Conservation (phyloP, 73 alveolate genomes). For the Symbiodinium pilosum region DNA sequence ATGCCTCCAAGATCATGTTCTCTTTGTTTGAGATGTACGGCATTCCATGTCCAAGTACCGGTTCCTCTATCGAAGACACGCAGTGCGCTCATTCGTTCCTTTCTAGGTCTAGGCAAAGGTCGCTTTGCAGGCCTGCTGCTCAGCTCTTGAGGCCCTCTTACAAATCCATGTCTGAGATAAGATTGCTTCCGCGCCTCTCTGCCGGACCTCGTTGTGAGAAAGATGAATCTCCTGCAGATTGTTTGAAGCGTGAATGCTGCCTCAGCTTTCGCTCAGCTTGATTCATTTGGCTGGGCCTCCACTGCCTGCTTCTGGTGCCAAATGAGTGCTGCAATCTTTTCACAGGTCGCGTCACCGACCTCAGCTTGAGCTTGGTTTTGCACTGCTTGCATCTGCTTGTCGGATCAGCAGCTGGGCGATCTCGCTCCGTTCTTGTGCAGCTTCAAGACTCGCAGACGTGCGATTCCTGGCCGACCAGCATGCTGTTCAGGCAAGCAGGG, state of each 20-base stretch:
- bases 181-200: constrained; percentile 1
- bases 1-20: constrained; percentile 16
- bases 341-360: constrained; percentile 80
- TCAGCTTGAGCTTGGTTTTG: background rate
- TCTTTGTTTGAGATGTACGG: too few species aligned
- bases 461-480: background rate
- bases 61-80: too few species aligned
- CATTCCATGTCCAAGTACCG: too few species aligned
- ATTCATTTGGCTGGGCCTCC: constrained; percentile 23
- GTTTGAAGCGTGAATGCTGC: too few species aligned
- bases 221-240: constrained; percentile 94
- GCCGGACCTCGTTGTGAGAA: constrained; percentile 68
- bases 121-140: too few species aligned
- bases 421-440: constrained; percentile 71
- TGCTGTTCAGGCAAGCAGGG: background rate
- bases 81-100: too few species aligned
- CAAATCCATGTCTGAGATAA: too few species aligned
- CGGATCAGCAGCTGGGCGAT: background rate
- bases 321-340: constrained; percentile 6
- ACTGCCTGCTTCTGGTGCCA: constrained; percentile 66
- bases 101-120: too few species aligned
- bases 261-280: too few species aligned
- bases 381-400: background rate
- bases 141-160: too few species aligned
- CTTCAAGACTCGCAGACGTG: constrained; percentile 52